A percentile compares a stretch with the other conserved stretches of the same genome.
Evolutionary conservation across 2,329 filamentous ascomycete species (phyloP).

Genomic region (Eutypa lata): DNA sequence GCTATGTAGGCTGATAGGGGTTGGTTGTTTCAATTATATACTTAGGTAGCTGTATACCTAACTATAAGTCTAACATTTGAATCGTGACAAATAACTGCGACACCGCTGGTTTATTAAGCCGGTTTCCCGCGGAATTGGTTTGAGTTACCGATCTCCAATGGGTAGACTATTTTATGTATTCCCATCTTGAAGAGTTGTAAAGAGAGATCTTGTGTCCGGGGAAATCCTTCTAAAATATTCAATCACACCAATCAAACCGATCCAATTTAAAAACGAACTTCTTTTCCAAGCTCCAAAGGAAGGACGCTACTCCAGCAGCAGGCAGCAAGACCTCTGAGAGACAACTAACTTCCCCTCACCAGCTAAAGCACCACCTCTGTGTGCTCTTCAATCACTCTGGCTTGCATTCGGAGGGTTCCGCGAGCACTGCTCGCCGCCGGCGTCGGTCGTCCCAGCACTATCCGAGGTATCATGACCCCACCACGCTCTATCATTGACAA

Average conservation of each 20-base stretch:
- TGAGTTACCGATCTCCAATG: neutral
- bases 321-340: neutral
- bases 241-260: neutral
- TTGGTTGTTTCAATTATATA: no score
- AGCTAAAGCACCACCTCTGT: no score
- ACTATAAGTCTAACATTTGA: no score
- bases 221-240: neutral
- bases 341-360: neutral
- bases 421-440: constrained; percentile 22
- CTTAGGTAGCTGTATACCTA: no score
- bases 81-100: neutral
- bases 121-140: neutral
- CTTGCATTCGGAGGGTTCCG: constrained; percentile 14
- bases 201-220: no score
- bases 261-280: neutral
- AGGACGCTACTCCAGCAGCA: no score
- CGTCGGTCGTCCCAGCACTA: neutral
- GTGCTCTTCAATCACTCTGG: neutral
- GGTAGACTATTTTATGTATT: neutral
- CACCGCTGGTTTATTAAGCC: neutral
- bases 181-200: no score
- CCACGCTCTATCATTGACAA: constrained; percentile 4
- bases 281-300: no score
- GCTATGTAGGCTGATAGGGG: no score
- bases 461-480: neutral